These are phyloP conservation scores for Xylaria sp. DNA, from an alignment of 2,329 filamentous ascomycete species.

Conservation along the genomic window DNA sequence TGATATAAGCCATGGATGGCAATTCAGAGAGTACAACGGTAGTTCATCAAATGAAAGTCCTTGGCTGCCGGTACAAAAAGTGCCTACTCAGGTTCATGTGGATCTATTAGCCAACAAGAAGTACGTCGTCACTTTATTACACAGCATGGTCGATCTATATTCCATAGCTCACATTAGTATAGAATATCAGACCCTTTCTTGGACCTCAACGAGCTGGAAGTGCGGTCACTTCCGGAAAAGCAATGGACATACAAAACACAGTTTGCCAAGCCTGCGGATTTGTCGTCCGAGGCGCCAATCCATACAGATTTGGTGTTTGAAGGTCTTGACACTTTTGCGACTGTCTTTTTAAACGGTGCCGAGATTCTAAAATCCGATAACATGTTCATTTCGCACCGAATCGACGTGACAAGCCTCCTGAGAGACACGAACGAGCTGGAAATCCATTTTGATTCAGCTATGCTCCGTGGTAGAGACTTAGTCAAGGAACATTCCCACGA, in stretches of 20 bases:
- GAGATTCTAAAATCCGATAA: constrained; percentile 67
- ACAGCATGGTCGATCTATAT: not conserved
- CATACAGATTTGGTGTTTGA: constrained; percentile 66
- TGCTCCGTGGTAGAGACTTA: constrained; percentile 62
- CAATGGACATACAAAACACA: constrained; percentile 66
- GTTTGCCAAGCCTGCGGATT: constrained; percentile 45
- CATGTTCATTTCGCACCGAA: constrained; percentile 70
- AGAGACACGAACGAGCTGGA: constrained; percentile 59
- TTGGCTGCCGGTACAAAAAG: constrained; percentile 51
- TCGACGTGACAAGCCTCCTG: constrained; percentile 60
- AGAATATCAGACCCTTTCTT: constrained; percentile 67
- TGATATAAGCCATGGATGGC: constrained; percentile 29
- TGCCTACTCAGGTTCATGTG: constrained; percentile 53
- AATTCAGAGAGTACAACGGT: constrained; percentile 30
- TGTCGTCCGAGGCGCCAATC: constrained; percentile 34
- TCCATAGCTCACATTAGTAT: constrained; percentile 18
- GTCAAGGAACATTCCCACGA: constrained; percentile 63
- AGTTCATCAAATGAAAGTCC: constrained; percentile 21
- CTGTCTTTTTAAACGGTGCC: constrained; percentile 64
- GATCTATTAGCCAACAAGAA: constrained; percentile 52
- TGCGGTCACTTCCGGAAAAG: constrained; percentile 71
- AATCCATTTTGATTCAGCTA: constrained; percentile 67
- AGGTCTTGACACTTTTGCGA: constrained; percentile 72
- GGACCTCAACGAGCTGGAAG: constrained; percentile 68
- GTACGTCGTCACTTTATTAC: constrained; percentile 38